A percentile compares a stretch with the other conserved stretches of the same genome.
phyloP scores from a whole-genome alignment of 2,329 filamentous ascomycete genomes.

The Xylaria sp. region DNA sequence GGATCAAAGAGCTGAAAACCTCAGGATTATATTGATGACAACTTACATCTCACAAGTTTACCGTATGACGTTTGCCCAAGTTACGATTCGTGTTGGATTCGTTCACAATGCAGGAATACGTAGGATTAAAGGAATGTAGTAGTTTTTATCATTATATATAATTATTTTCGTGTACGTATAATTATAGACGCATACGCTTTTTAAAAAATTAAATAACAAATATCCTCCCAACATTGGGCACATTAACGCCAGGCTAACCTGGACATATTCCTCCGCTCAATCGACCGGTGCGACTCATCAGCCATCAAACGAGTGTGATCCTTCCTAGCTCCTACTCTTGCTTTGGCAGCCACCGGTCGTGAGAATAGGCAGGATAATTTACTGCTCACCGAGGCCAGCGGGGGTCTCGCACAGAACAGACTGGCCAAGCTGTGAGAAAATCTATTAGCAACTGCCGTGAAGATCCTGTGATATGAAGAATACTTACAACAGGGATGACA shows the following conservation, averaged over 20 bases:
- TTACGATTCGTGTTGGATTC: too few relatives aligned
- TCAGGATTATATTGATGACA: too few relatives aligned
- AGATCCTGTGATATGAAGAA: neutral
- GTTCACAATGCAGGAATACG: too few relatives aligned
- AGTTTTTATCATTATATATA: conserved; percentile 1
- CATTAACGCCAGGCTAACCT: neutral
- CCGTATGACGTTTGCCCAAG: too few relatives aligned
- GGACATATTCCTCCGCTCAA: neutral
- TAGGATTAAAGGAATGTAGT: too few relatives aligned
- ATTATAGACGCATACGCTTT: neutral
- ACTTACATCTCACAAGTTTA: too few relatives aligned
- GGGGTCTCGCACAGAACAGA: conserved; percentile 16
- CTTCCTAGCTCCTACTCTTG: neutral
- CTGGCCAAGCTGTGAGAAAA: conserved; percentile 11
- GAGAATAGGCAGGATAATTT: neutral
- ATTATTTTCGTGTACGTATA: conserved; percentile 1
- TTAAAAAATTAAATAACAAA: neutral
- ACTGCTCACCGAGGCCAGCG: neutral
- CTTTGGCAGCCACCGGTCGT: neutral
- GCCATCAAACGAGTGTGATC: neutral
- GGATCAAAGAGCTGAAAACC: too few relatives aligned
- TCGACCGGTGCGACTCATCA: neutral
- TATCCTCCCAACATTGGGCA: neutral
- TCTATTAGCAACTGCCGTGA: too few relatives aligned
- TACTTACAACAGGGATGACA: conserved; percentile 55